Base-by-base conservation (phyloP, 164 flowering plant species). In the Nymphaea colorata region DNA sequence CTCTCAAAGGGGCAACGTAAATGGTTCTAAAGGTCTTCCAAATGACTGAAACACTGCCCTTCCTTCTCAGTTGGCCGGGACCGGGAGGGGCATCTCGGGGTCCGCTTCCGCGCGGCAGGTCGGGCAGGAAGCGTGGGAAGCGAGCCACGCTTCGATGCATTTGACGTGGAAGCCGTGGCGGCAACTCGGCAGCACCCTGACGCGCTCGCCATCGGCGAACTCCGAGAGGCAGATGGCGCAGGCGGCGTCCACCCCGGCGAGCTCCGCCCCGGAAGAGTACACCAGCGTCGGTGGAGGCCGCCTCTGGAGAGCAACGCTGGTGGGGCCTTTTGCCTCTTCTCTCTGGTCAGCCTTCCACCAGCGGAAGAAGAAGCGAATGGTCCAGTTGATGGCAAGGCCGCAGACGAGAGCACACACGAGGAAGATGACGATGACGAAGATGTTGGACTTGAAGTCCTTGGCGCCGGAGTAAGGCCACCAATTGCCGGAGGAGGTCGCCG, bases 181-280 rank as follows among this genome's bases (percentile, higher is more conserved):
- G 61, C 89, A 85, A 41, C 65, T 73, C 0, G 71, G 76, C 77
- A 85, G 63, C 14, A 85, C 83, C 67, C 78, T 71, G 41, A 85
- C 69, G 14, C 59, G 75, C 10, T 83, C 89, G 5, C 89, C 87
- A n/a, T 79, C 76, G 44, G 72, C 76, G 53, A 83, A 85, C 69
- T 85, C 86, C 15, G 82, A 70, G 76, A 85, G 74, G 73, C 88
- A 85, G 61, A 85, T 83, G 7, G 80, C 77, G 66, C 88, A 85
- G 72, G 77, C 83, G 4, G 75, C 77, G 64, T 62, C 85, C 8
- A 67, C 70, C 11, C 83, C 81, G 0, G 78, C 78, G 59, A 79
- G 67, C 66, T 74, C 76, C 69, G 78, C 67, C 66, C 78, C 64
- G 16, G 25, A 41, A 17, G 41, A 51, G 57, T 8, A 51, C 57